Evolutionary conservation across 1,284 basidiomycete genomes (phyloP), one percentile per base, ranked within the genome.

Genomic region (Cryptococcus depauperatus): DNA sequence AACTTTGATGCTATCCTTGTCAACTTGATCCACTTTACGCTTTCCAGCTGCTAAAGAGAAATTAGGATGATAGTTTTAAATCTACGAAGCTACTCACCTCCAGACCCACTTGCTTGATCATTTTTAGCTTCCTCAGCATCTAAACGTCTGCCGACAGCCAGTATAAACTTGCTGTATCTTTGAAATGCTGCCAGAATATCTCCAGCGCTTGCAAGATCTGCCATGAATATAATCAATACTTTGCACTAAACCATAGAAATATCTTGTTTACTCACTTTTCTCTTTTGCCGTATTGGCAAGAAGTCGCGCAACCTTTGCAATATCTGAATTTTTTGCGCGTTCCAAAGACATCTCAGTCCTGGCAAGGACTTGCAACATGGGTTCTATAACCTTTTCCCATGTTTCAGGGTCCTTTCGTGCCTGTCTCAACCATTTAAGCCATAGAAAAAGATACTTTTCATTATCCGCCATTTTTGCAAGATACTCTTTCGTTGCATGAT

Each of bases 281-380:
- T 58, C 48, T 5, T 44, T 28, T 2, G 51, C 55, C 21, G 47
- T 39, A 16, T 48, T 37, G 10, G 30, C 32, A 8, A 60, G 32
- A 18, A 13, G 16, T 32, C 45, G 52, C 19, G 52, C 51, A 5
- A 47, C 14, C 22, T 34, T 57, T 16, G 37, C 52, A 9, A 67
- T 50, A 26, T 53, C 56, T 21, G 44, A 43, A 1, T 64, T 52
- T 7, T 39, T 32, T 16, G 63, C 47, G 34, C 45, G 51, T 43
- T 66, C 50, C 10, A 57, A 37, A 0, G 62, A 48, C 54, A 68
- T 64, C 29, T 64, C 58, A 4, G 62, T 67, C 35, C 56, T 54
- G 1, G 59, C 43, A 5, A 68, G 50, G 9, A 65, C 35, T 48
- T 56, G 41, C 13, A 60, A 48, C 5, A 55, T 21, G 1, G 56